Conservation (phyloP, 805 yeast genomes). For the Zygotorulaspora sp. region DNA sequence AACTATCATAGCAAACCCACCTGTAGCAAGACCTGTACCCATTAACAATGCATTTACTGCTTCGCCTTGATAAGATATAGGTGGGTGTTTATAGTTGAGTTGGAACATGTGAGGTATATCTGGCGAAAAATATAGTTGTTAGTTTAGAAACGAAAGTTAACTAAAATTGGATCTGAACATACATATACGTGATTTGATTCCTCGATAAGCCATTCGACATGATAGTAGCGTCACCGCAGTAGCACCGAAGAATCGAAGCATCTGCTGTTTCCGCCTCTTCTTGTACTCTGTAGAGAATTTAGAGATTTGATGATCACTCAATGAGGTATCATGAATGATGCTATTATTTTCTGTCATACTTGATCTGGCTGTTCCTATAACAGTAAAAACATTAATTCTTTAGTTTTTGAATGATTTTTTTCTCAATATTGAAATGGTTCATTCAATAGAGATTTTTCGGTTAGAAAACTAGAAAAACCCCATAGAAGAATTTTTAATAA, state of each 20-base stretch:
- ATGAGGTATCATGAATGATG: neutral
- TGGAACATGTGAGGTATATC: slow-evolving; percentile 71
- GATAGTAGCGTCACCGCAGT: slow-evolving; percentile 68
- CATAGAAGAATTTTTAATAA: too few relatives aligned
- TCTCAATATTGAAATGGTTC: too few relatives aligned
- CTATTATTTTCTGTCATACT: neutral
- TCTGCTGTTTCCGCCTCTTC: slow-evolving; percentile 62
- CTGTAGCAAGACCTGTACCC: slow-evolving; percentile 70
- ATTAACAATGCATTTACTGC: slow-evolving; percentile 81
- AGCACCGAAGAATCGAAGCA: slow-evolving; percentile 66
- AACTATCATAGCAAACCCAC: slow-evolving; percentile 65
- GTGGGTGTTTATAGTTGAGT: slow-evolving; percentile 81
- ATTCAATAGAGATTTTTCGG: too few relatives aligned
- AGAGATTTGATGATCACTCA: slow-evolving; percentile 10
- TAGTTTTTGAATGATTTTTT: too few relatives aligned
- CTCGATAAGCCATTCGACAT: slow-evolving; percentile 69
- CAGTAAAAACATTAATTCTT: too few relatives aligned
- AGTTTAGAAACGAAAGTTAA: neutral
- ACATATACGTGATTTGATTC: slow-evolving; percentile 68
- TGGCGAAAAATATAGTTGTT: slow-evolving; percentile 13
- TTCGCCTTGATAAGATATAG: slow-evolving; percentile 73
- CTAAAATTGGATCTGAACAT: slow-evolving; percentile 20
- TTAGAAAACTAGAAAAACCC: neutral
- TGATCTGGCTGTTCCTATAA: too few relatives aligned
- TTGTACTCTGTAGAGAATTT: slow-evolving; percentile 42